Percentiles rank a stretch among this genome's conserved stretches.
These are phyloP conservation scores for Ustilago crameri DNA, from an alignment of 1,284 basidiomycete species.

Conservation along the genomic window DNA sequence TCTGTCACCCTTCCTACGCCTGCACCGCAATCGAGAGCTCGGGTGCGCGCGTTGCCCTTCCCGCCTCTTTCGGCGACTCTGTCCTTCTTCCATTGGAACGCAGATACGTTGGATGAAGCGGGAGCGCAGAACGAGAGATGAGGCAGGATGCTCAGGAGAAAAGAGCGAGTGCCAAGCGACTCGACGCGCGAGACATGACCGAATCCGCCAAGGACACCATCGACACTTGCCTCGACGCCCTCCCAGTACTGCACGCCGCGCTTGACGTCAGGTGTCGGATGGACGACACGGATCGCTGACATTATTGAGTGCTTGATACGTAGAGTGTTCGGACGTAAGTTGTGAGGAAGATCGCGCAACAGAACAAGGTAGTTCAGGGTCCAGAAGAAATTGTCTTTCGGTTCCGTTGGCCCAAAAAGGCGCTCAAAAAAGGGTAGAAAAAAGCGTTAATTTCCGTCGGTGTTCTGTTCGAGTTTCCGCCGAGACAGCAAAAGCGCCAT, in stretches of 20 bases:
- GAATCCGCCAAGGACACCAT: constrained; percentile 65
- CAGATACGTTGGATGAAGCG: constrained; percentile 48
- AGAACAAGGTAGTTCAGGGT: not conserved
- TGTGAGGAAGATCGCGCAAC: too few relatives aligned
- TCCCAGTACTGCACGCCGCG: constrained; percentile 66
- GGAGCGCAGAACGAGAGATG: constrained; percentile 59
- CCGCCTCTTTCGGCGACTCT: constrained; percentile 53
- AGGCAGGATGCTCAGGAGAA: constrained; percentile 60
- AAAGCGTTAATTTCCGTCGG: too few relatives aligned
- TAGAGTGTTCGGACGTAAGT: not conserved
- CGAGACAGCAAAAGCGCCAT: too few relatives aligned
- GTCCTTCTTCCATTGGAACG: constrained; percentile 53
- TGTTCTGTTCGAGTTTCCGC: too few relatives aligned
- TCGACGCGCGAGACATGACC: constrained; percentile 66
- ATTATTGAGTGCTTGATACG: constrained; percentile 6
- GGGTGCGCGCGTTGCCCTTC: constrained; percentile 49
- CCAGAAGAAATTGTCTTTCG: constrained; percentile 2
- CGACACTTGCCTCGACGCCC: constrained; percentile 63
- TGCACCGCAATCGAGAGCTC: constrained; percentile 66
- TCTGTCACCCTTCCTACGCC: constrained; percentile 66
- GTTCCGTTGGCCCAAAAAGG: constrained; percentile 4
- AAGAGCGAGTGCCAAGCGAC: constrained; percentile 64
- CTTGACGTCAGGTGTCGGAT: constrained; percentile 63
- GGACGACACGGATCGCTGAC: constrained; percentile 47
- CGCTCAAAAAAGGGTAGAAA: too few relatives aligned